These are phyloP conservation scores for Papilionanthe hybrid DNA, from an alignment of 116 monocot species.

Conservation along the genomic window DNA sequence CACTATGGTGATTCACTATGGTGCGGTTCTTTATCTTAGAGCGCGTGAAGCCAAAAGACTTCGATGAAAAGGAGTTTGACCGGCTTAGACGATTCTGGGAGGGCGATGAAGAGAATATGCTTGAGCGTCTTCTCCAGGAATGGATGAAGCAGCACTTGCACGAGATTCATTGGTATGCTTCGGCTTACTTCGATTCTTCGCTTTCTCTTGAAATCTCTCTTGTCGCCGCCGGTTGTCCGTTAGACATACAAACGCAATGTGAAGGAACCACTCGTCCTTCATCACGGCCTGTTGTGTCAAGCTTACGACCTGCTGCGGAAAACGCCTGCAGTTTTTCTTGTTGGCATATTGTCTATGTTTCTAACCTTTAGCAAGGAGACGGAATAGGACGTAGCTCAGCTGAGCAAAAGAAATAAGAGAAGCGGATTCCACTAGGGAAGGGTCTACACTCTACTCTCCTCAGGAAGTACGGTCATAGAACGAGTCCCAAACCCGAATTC, in stretches of 20 bases:
- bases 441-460: not conserved
- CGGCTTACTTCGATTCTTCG: not conserved
- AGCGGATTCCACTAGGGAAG: not conserved
- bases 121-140: not conserved
- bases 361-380: not conserved
- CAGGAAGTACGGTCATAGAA: not conserved
- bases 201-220: not conserved
- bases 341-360: not conserved
- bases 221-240: not conserved
- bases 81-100: not conserved
- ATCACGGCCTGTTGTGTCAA: not conserved
- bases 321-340: not conserved
- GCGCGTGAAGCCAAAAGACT: not conserved
- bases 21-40: not conserved
- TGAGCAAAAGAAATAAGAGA: not conserved
- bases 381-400: not conserved
- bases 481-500: not conserved
- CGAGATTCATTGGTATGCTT: not conserved
- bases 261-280: not conserved
- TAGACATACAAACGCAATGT: not conserved
- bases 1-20: not conserved
- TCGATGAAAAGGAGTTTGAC: conserved; percentile 3
- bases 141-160: conserved; percentile 1
- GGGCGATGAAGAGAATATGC: not conserved
- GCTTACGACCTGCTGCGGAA: not conserved